These are phyloP conservation scores for Elsinoe perseae DNA, from an alignment of 2,329 filamentous ascomycete genomes.

Conservation along the genomic window DNA sequence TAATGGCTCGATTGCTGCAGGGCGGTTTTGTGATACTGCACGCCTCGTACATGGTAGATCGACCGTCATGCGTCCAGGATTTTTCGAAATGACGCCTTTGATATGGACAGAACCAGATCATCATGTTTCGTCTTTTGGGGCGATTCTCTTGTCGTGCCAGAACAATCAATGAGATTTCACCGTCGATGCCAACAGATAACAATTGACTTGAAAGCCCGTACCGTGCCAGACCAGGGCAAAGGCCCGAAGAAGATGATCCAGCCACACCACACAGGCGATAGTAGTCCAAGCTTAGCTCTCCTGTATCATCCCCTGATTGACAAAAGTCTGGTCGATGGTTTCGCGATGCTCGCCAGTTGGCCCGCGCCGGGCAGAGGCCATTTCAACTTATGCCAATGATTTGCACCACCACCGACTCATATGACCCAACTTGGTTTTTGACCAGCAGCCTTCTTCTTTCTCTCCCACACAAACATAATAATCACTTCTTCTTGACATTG, in stretches of 20 bases:
- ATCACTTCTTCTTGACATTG: background rate
- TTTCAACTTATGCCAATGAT: background rate
- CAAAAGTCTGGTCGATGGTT: background rate
- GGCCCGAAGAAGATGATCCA: slow-evolving; percentile 1
- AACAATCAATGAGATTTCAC: background rate
- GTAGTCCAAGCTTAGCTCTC: slow-evolving; percentile 3
- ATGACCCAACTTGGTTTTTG: slow-evolving; percentile 1
- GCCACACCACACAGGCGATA: slow-evolving; percentile 1
- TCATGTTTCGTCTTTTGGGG: background rate
- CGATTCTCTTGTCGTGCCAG: background rate
- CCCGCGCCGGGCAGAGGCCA: background rate
- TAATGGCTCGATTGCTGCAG: background rate
- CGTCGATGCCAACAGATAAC: background rate
- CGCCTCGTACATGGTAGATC: background rate
- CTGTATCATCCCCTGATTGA: background rate
- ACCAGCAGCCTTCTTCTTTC: background rate
- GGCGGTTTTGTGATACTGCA: background rate
- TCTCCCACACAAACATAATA: background rate
- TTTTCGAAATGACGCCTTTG: slow-evolving; percentile 1
- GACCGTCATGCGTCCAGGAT: background rate
- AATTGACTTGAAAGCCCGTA: background rate
- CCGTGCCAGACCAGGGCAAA: background rate
- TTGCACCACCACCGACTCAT: background rate
- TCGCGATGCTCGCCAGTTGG: background rate
- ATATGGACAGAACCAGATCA: background rate